phyloP scores from a whole-genome alignment of 495 filamentous ascomycete genomes.

The Penicillium samsonianum region DNA sequence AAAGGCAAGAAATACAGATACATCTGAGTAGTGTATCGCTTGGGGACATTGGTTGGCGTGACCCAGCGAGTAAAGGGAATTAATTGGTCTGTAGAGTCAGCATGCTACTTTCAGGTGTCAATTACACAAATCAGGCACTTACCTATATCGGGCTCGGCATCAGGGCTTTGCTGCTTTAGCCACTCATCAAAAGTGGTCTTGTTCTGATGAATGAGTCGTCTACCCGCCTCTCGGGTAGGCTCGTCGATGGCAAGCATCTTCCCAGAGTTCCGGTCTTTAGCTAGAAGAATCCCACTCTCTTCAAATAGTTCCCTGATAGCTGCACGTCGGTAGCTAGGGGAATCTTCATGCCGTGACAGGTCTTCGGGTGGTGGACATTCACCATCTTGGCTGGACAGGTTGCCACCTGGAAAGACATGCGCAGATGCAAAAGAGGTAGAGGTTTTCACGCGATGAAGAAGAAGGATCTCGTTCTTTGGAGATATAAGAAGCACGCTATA shows the following conservation, averaged over 20 bases:
- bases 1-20: constrained; percentile 92
- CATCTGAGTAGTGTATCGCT: constrained; percentile 91
- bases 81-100: constrained; percentile 51
- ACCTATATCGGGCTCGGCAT: constrained; percentile 68
- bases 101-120: constrained; percentile 7
- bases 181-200: constrained; percentile 64
- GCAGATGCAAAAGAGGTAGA: constrained; percentile 86
- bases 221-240: constrained; percentile 60
- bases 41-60: constrained; percentile 69
- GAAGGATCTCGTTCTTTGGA: constrained; percentile 78
- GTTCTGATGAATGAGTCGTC: constrained; percentile 65
- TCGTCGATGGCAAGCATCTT: constrained; percentile 60
- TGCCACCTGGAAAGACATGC: constrained; percentile 96
- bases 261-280: constrained; percentile 48
- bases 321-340: constrained; percentile 66
- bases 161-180: constrained; percentile 60
- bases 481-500: constrained; percentile 82
- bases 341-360: constrained; percentile 63
- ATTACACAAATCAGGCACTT: constrained; percentile 14
- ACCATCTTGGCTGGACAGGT: constrained; percentile 71
- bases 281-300: constrained; percentile 87
- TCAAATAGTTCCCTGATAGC: constrained; percentile 94
- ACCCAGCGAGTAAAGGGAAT: constrained; percentile 91
- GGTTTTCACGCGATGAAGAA: constrained; percentile 80
- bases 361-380: constrained; percentile 48